Conservation (phyloP, 2,329 filamentous ascomycete species). For the Byssoonygena ceratinophila region DNA sequence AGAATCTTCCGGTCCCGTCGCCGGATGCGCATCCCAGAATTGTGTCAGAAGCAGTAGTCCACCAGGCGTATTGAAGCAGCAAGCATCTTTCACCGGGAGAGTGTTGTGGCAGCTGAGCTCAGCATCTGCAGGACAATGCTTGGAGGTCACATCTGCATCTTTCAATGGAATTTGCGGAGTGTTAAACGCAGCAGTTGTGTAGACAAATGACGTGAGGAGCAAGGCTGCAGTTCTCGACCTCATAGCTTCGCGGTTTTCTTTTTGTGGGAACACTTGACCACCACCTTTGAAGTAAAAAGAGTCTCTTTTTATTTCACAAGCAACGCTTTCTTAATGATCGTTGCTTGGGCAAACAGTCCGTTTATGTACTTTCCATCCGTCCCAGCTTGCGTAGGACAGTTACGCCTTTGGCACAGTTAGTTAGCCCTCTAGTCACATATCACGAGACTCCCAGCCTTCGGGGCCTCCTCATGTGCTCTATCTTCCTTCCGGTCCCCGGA, state of each 20-base stretch:
- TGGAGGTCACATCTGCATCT: conserved; percentile 12
- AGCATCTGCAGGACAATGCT: conserved; percentile 26
- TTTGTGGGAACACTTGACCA: too few relatives aligned
- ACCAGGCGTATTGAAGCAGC: conserved; percentile 51
- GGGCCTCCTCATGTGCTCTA: not conserved
- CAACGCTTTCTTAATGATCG: too few relatives aligned
- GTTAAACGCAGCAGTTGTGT: not conserved
- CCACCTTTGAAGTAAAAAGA: too few relatives aligned
- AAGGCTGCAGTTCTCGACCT: not conserved
- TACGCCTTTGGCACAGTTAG: too few relatives aligned
- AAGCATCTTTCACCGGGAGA: conserved; percentile 40
- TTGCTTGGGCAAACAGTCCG: too few relatives aligned
- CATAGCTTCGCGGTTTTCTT: not conserved
- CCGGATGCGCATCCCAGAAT: conserved; percentile 50
- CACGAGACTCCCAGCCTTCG: not conserved
- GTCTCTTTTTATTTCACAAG: too few relatives aligned
- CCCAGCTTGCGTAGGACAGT: too few relatives aligned
- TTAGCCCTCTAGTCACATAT: not conserved
- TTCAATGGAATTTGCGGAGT: not conserved
- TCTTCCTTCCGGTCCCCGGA: not conserved
- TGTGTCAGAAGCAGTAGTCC: conserved; percentile 49
- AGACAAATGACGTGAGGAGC: not conserved
- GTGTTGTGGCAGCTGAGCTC: conserved; percentile 49
- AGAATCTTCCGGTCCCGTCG: conserved; percentile 44
- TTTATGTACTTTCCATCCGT: too few relatives aligned